A percentile compares a stretch with the other conserved stretches of the same genome.
These are phyloP conservation scores for Ogataea polymorpha DNA, from an alignment of 805 yeast species.

Conservation along the genomic window DNA sequence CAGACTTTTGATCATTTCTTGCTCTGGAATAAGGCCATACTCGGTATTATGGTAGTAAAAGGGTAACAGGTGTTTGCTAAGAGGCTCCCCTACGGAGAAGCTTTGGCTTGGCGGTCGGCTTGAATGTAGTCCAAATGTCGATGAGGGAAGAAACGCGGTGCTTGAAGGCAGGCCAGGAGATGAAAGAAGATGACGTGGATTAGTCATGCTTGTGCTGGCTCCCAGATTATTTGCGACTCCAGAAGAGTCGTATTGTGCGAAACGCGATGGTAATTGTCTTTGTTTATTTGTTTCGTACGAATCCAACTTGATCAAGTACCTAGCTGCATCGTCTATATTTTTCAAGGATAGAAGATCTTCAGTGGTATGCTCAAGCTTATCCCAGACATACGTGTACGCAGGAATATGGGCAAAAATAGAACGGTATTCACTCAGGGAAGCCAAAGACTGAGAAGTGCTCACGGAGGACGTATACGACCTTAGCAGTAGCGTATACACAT, in stretches of 20 bases:
- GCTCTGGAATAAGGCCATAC: slow-evolving; percentile 34
- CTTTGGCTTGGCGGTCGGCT: slow-evolving; percentile 13
- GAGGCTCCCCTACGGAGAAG: slow-evolving; percentile 20
- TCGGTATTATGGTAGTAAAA: slow-evolving; percentile 31
- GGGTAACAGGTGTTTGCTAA: slow-evolving; percentile 31
- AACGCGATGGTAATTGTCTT: slow-evolving; percentile 1
- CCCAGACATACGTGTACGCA: slow-evolving; percentile 14
- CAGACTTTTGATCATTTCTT: slow-evolving; percentile 43
- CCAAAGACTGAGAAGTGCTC: slow-evolving; percentile 4
- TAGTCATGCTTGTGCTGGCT: slow-evolving; percentile 13
- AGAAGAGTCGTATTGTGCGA: slow-evolving; percentile 4
- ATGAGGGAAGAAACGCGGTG: slow-evolving; percentile 2
- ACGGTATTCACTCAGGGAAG: slow-evolving; percentile 9
- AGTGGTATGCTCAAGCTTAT: slow-evolving; percentile 19
- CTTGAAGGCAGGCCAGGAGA: slow-evolving; percentile 10
- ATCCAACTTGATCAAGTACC: slow-evolving; percentile 23
- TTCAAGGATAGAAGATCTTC: slow-evolving; percentile 19
- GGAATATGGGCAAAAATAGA: slow-evolving; percentile 7
- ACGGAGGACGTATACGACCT: slow-evolving; percentile 8
- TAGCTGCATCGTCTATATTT: slow-evolving; percentile 18
- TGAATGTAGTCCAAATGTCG: background rate
- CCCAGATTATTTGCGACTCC: slow-evolving; percentile 5
- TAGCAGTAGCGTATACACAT: slow-evolving; percentile 12
- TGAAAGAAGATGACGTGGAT: slow-evolving; percentile 6
- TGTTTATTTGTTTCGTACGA: slow-evolving; percentile 11